These are phyloP conservation scores for Colletotrichum trifolii DNA, from an alignment of 2,329 filamentous ascomycete genomes.

Conservation along the genomic window DNA sequence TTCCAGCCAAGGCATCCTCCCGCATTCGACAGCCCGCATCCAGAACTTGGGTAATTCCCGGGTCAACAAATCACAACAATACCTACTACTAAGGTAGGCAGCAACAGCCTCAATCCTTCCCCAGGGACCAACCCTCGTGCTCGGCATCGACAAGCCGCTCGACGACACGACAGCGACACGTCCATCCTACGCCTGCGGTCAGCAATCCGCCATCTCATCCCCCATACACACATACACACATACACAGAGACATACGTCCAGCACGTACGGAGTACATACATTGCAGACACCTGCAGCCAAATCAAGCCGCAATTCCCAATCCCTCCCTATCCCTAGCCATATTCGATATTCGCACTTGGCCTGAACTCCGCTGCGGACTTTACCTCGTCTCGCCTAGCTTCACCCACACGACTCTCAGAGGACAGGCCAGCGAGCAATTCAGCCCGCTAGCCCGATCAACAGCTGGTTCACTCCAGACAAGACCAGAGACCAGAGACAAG, in stretches of 20 bases:
- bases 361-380: constrained; percentile 36
- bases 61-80: constrained; percentile 14
- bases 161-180: constrained; percentile 20
- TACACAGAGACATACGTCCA: too few relatives aligned
- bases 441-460: too few relatives aligned
- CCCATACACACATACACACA: too few relatives aligned
- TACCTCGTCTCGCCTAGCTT: constrained; percentile 24
- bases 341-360: constrained; percentile 2
- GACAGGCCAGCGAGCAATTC: too few relatives aligned
- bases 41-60: constrained; percentile 11
- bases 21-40: constrained; percentile 1
- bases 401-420: too few relatives aligned
- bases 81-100: background rate
- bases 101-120: constrained; percentile 3
- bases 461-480: too few relatives aligned
- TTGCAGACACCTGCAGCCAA: constrained; percentile 4
- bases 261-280: too few relatives aligned
- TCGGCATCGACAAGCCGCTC: constrained; percentile 6
- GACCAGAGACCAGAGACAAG: too few relatives aligned
- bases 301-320: constrained; percentile 24
- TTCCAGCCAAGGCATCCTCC: constrained; percentile 3
- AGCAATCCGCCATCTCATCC: constrained; percentile 27
- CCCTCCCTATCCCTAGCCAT: constrained; percentile 28
- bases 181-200: constrained; percentile 29
- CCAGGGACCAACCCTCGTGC: constrained; percentile 2